Base-by-base conservation (phyloP, 345 rosid species). In the Salix udensis region DNA sequence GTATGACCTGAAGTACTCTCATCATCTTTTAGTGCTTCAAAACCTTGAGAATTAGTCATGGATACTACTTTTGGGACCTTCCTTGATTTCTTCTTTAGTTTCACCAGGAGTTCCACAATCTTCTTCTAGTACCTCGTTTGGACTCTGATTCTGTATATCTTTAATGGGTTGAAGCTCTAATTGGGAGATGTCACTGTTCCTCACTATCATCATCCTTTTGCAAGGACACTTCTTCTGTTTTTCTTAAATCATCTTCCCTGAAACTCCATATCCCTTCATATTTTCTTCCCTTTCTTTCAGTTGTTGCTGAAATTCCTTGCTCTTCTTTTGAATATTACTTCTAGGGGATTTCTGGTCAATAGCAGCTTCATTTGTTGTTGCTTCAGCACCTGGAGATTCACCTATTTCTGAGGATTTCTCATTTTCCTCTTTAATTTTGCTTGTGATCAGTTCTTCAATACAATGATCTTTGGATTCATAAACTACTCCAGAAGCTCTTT, bases 361-460 rank as follows among this genome's bases (percentile, higher is more conserved):
- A 50, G 64, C 26, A 34, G 65, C 40, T 75, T 70, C 76, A 26
- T 72, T 77, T 40, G 69, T 13, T 23, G 61, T 68, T 75, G 65
- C 80, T 82, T 76, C 74, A 82, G 67, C 44, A 61, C 73, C 26
- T 19, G 67, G 44, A 69, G 55, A 44, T 18, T 58, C 52, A 12
- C 75, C 46, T 71, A 7, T 72, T 75, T 75, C 52, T 70, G 79
- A 64, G 46, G 37, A 72, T 84, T 79, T 72, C 30, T 44, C 68
- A 26, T n/a, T 53, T 75, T 68, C 78, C 36, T 81, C 83, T 72
- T 60, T 70, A 18, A 7, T 70, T 68, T 55, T 77, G 40, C 75
- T 58, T 44, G 30, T 19, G 40, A 24, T 40, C 9, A 37, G 76
- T 50, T 78, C 69, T 65, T 70, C 61, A 34, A 24, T 70, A 34